phyloP scores from a whole-genome alignment of 495 filamentous ascomycete species.

The Trichoderma asperelloides region DNA sequence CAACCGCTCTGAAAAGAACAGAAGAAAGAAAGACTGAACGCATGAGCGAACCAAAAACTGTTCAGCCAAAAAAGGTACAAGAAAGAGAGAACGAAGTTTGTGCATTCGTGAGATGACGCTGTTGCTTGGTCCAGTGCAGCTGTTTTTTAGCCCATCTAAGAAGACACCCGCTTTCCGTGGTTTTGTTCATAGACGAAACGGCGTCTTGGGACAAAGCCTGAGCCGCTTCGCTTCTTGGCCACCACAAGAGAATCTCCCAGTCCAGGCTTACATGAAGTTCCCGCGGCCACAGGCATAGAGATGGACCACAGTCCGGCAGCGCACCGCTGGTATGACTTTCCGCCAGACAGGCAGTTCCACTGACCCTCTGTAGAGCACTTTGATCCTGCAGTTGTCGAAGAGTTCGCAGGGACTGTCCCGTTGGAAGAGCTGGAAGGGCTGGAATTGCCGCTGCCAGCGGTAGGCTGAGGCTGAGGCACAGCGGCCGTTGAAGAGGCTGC shows the following conservation, averaged over 20 bases:
- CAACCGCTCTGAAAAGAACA: background rate
- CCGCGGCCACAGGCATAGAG: constrained; percentile 43
- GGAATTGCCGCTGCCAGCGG: background rate
- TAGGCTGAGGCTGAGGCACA: background rate
- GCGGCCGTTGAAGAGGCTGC: constrained; percentile 7
- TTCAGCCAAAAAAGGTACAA: background rate
- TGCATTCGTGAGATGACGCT: background rate
- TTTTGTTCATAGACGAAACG: background rate
- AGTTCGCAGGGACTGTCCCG: constrained; percentile 9
- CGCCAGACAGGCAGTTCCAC: constrained; percentile 58
- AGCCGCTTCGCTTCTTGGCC: constrained; percentile 9
- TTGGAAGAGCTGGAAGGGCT: constrained; percentile 10
- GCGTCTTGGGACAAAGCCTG: background rate
- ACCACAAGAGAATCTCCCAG: constrained; percentile 34
- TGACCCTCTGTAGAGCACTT: constrained; percentile 43
- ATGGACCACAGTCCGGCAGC: constrained; percentile 53
- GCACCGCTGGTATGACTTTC: constrained; percentile 55
- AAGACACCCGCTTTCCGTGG: background rate
- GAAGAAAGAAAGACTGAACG: background rate
- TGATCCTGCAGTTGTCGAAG: constrained; percentile 21
- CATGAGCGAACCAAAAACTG: background rate
- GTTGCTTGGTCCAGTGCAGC: background rate
- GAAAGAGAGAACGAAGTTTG: background rate
- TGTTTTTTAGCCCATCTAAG: background rate
- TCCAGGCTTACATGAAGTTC: constrained; percentile 51